A percentile compares a stretch with the other conserved stretches of the same genome.
These are phyloP conservation scores for Chaetomiaceae sp. DNA, from an alignment of 2,329 filamentous ascomycete genomes.

Conservation along the genomic window DNA sequence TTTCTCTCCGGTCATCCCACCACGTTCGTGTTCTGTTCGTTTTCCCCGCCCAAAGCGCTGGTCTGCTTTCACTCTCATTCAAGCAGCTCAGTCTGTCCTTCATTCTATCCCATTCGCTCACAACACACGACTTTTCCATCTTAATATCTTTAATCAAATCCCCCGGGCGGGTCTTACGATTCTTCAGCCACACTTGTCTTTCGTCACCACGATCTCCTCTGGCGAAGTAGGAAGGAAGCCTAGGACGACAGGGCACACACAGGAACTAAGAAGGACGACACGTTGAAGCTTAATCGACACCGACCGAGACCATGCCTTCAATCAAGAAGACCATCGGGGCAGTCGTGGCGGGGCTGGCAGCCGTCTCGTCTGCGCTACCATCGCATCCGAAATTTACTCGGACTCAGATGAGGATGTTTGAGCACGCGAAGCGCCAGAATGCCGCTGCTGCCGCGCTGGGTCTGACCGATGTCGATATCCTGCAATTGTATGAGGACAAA, in stretches of 20 bases:
- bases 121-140: constrained; percentile 3
- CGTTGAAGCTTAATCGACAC: constrained; percentile 22
- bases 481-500: constrained; percentile 47
- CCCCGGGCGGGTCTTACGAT: constrained; percentile 17
- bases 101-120: constrained; percentile 14
- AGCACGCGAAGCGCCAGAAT: constrained; percentile 45
- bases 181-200: constrained; percentile 36
- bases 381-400: constrained; percentile 38
- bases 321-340: constrained; percentile 39
- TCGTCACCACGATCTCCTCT: constrained; percentile 9
- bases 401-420: constrained; percentile 41
- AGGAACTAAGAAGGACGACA: constrained; percentile 18
- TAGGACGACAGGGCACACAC: too few species aligned
- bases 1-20: constrained; percentile 18
- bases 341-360: constrained; percentile 40
- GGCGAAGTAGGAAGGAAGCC: constrained; percentile 19
- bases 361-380: constrained; percentile 43
- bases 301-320: constrained; percentile 38
- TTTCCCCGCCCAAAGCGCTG: constrained; percentile 39
- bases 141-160: constrained; percentile 25
- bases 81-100: constrained; percentile 25
- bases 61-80: constrained; percentile 39
- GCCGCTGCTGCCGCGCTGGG: constrained; percentile 41
- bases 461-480: constrained; percentile 48
- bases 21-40: constrained; percentile 26